phyloP scores from a whole-genome alignment of 495 filamentous ascomycete species.

The Aspergillus sclerotioniger region DNA sequence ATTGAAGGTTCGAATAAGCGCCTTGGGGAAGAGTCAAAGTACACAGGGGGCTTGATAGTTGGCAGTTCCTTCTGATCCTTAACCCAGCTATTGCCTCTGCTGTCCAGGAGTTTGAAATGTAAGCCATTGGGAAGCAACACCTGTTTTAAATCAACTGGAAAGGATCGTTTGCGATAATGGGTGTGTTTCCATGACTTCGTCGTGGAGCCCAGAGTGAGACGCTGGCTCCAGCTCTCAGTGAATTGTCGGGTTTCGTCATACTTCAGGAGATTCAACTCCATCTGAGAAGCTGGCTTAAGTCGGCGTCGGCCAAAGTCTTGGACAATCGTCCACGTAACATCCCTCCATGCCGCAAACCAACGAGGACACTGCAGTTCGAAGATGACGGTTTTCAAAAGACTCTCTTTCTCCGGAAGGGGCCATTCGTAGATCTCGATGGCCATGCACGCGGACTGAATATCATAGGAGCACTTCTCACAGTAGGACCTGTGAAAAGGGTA shows the following conservation, averaged over 20 bases:
- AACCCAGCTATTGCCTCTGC: conserved; percentile 12
- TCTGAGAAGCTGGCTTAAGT: conserved; percentile 13
- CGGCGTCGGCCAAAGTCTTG: conserved; percentile 35
- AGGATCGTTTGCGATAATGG: conserved; percentile 33
- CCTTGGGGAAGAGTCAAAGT: conserved; percentile 9
- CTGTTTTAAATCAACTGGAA: conserved; percentile 20
- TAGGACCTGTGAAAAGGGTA: conserved; percentile 11
- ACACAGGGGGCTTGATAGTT: conserved; percentile 15
- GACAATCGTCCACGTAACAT: conserved; percentile 36
- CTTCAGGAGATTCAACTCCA: conserved; percentile 12
- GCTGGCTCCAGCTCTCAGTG: conserved; percentile 3
- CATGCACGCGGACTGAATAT: conserved; percentile 27
- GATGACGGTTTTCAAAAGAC: conserved; percentile 42
- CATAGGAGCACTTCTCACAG: conserved; percentile 35
- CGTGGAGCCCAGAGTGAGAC: conserved; percentile 35
- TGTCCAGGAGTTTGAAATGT: conserved; percentile 19
- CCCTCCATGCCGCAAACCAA: conserved; percentile 50
- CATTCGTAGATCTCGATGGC: conserved; percentile 55
- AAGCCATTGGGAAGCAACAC: conserved; percentile 17
- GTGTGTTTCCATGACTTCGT: conserved; percentile 39
- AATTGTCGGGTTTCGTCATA: conserved; percentile 13
- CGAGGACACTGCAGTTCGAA: conserved; percentile 55
- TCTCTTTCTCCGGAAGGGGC: conserved; percentile 50
- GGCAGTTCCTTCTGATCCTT: conserved; percentile 8
- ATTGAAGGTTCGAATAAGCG: conserved; percentile 15